Evolutionary conservation across 2,329 filamentous ascomycete species (phyloP), one percentile per base, ranked within the genome.

Genomic region (Beauveria sp.): DNA sequence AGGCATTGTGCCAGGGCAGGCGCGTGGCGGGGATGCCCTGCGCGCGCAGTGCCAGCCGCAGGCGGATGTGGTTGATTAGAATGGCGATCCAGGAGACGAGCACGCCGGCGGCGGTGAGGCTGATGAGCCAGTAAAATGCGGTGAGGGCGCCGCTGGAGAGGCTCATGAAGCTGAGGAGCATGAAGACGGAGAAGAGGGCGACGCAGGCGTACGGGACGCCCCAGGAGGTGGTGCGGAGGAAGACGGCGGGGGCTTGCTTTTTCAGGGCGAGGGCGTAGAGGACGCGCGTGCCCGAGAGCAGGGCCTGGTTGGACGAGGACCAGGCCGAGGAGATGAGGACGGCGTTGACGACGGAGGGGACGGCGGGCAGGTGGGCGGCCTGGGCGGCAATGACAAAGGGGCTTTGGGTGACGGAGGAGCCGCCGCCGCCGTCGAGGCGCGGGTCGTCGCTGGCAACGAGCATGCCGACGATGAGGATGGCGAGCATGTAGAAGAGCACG

Each of bases 281-380:
- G 40, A 84, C 82, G 52, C 85, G 79, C 0, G 84, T 85, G 31
- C 83, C 84, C 1, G 83, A 76, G 46, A 80, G 76, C 40, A 92
- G 76, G 68, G 82, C 84, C 66, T 88, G 85, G 66, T 91, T 91
- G 0, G 83, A 85, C 0, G 88, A 81, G 0, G 88, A 90, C 74
- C 84, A 87, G 0, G 87, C 88, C 0, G 87, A 88, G 0, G 86
- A 89, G 66, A 92, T 80, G 66, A 93, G 87, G 28, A 92, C 79
- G 42, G 88, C 89, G 71, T 93, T 93, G 73, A 93, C 86, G 60
- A 93, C 83, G 6, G 84, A 85, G 0, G 88, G 87, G 5, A 92
- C 81, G 7, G 81, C 86, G 5, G 77, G 79, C 62, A 92, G 86
- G 0, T 87, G 85, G 2, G 88, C 89, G 34, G 84, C 81, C 12